These are phyloP conservation scores for Penicillium simplicissimum DNA, from an alignment of 495 filamentous ascomycete species.

Conservation along the genomic window DNA sequence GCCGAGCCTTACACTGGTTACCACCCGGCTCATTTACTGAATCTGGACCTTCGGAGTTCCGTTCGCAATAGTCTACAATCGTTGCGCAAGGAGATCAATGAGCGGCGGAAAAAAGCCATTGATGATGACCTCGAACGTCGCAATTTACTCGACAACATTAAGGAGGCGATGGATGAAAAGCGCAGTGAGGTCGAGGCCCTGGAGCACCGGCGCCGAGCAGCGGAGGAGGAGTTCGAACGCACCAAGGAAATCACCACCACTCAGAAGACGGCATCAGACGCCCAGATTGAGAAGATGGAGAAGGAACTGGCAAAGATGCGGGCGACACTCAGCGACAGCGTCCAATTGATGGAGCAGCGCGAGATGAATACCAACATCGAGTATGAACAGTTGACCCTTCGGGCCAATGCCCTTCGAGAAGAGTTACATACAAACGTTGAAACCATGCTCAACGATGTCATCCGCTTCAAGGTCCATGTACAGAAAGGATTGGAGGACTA, in stretches of 20 bases:
- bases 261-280: slow-evolving; percentile 82
- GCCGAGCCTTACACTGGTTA: slow-evolving; percentile 82
- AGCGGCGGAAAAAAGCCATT: slow-evolving; percentile 74
- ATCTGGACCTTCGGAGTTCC: slow-evolving; percentile 77
- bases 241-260: slow-evolving; percentile 86
- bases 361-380: slow-evolving; percentile 97
- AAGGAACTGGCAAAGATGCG: slow-evolving; percentile 95
- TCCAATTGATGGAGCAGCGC: slow-evolving; percentile 89
- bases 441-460: slow-evolving; percentile 93
- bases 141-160: slow-evolving; percentile 87
- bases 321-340: slow-evolving; percentile 76
- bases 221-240: slow-evolving; percentile 91
- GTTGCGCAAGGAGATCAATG: slow-evolving; percentile 84
- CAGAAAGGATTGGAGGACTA: slow-evolving; percentile 91
- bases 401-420: slow-evolving; percentile 81
- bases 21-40: slow-evolving; percentile 82
- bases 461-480: slow-evolving; percentile 97
- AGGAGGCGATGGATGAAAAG: slow-evolving; percentile 94
- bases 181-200: slow-evolving; percentile 86
- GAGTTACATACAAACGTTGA: slow-evolving; percentile 95
- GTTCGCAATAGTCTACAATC: slow-evolving; percentile 75
- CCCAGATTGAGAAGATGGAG: slow-evolving; percentile 97
- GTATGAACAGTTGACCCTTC: slow-evolving; percentile 88
- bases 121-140: slow-evolving; percentile 89
- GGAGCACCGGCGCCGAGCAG: slow-evolving; percentile 79